Percentiles rank a stretch among this genome's conserved stretches.
Conservation (phyloP, 768 basidiomycete genomes). For the Leccinum obscurum region DNA sequence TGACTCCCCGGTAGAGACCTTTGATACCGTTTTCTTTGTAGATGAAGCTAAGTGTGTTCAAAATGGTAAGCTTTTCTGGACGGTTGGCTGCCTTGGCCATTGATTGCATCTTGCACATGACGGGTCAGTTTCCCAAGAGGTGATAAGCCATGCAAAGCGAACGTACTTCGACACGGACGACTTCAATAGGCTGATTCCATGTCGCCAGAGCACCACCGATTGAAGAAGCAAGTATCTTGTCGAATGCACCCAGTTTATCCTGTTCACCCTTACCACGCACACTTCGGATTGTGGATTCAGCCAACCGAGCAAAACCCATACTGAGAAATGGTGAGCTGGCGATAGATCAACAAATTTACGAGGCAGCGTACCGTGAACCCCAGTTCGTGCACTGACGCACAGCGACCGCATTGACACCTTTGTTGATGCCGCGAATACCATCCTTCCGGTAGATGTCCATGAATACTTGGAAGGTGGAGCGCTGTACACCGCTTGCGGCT, state of each 20-base stretch:
- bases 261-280: conserved; percentile 76
- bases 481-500: conserved; percentile 77
- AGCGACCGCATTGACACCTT: conserved; percentile 96
- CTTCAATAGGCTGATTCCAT: conserved; percentile 99
- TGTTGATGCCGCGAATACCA: conserved; percentile 95
- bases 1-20: conserved; percentile 96
- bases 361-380: conserved; percentile 72
- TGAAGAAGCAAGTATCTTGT: conserved; percentile 87
- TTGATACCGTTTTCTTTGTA: conserved; percentile 96
- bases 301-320: conserved; percentile 95
- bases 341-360: background rate
- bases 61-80: conserved; percentile 87
- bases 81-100: conserved; percentile 88
- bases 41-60: conserved; percentile 91
- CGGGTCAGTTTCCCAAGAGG: conserved; percentile 5
- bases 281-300: conserved; percentile 77
- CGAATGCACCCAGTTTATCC: conserved; percentile 70
- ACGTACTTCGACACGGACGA: conserved; percentile 89
- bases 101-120: conserved; percentile 86
- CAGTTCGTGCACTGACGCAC: conserved; percentile 92
- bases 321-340: conserved; percentile 39
- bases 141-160: background rate
- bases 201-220: conserved; percentile 95
- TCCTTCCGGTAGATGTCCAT: conserved; percentile 92
- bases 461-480: conserved; percentile 94